Evolutionary conservation across 305 asterid genomes (phyloP).

Genomic region (Caryopteris hybrid): DNA sequence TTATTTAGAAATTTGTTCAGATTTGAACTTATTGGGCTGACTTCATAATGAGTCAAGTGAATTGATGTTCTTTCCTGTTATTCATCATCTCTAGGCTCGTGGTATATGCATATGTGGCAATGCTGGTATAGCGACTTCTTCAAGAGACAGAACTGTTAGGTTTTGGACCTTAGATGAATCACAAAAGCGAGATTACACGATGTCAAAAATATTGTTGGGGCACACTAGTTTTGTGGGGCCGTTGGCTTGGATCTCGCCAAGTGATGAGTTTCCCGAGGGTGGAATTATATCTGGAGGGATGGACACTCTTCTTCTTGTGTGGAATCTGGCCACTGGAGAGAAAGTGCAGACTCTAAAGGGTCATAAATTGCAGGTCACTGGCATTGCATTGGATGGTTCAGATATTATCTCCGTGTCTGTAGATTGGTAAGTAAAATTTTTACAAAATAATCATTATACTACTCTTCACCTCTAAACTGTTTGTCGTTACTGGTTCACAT

Average conservation of each 20-base stretch:
- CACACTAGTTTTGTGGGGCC: conserved; percentile 98
- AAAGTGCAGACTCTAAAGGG: conserved; percentile 62
- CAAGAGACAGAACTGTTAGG: conserved; percentile 82
- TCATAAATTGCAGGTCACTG: conserved; percentile 78
- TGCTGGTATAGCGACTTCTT: conserved; percentile 88
- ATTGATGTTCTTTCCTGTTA: background rate
- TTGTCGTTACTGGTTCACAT: background rate
- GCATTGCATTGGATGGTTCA: conserved; percentile 73
- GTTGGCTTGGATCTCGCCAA: conserved; percentile 75
- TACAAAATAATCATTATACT: background rate
- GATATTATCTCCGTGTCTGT: conserved; percentile 77
- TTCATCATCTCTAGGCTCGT: conserved; percentile 57
- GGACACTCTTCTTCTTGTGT: conserved; percentile 80
- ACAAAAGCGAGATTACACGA: conserved; percentile 43
- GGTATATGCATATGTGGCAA: conserved; percentile 82
- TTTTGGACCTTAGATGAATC: conserved; percentile 71
- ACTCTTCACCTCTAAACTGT: background rate
- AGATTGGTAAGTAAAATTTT: conserved; percentile 60
- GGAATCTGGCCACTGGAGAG: conserved; percentile 91
- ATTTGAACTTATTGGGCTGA: background rate
- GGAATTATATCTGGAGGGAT: conserved; percentile 91
- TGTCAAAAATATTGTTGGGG: conserved; percentile 74
- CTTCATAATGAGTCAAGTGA: background rate
- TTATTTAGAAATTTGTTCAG: background rate
- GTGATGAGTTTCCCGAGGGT: conserved; percentile 80